Evolutionary conservation across 2,329 filamentous ascomycete species (phyloP).

Genomic region (Diplodia seriata): DNA sequence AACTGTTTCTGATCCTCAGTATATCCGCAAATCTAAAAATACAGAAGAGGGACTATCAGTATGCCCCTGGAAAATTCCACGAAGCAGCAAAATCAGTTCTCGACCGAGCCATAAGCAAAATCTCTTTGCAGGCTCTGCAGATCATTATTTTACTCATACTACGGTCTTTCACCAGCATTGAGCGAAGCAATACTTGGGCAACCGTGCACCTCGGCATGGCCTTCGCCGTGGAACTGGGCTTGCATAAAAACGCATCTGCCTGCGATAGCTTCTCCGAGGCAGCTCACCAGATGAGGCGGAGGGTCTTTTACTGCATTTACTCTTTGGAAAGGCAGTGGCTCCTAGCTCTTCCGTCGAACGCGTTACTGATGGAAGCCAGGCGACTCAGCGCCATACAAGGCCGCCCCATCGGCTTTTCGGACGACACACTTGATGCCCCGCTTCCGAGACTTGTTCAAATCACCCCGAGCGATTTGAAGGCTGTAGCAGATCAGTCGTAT

Average conservation of each 20-base stretch:
- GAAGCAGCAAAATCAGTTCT: conserved; percentile 40
- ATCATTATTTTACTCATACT: conserved; percentile 45
- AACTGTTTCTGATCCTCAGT: conserved; percentile 48
- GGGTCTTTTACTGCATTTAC: conserved; percentile 49
- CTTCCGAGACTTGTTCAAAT: conserved; percentile 33
- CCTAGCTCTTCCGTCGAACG: not conserved
- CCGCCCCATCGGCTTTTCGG: conserved; percentile 48
- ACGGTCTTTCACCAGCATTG: conserved; percentile 46
- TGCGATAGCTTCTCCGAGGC: conserved; percentile 34
- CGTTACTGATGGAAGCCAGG: not conserved
- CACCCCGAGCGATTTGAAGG: conserved; percentile 31
- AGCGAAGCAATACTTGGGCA: conserved; percentile 47
- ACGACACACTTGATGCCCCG: conserved; percentile 49
- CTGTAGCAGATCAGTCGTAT: conserved; percentile 30
- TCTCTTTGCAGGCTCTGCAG: conserved; percentile 36
- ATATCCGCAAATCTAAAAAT: conserved; percentile 47
- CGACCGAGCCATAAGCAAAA: conserved; percentile 3
- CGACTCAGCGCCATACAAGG: conserved; percentile 44
- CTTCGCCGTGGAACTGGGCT: conserved; percentile 49
- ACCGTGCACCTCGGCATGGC: conserved; percentile 48
- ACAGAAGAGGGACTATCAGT: conserved; percentile 45
- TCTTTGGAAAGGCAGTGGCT: conserved; percentile 44
- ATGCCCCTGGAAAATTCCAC: conserved; percentile 46
- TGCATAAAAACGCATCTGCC: conserved; percentile 43
- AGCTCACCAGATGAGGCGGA: conserved; percentile 36